Evolutionary conservation across 2,329 filamentous ascomycete genomes (phyloP).

Genomic region (Arthrobotrys pseudoclavata): DNA sequence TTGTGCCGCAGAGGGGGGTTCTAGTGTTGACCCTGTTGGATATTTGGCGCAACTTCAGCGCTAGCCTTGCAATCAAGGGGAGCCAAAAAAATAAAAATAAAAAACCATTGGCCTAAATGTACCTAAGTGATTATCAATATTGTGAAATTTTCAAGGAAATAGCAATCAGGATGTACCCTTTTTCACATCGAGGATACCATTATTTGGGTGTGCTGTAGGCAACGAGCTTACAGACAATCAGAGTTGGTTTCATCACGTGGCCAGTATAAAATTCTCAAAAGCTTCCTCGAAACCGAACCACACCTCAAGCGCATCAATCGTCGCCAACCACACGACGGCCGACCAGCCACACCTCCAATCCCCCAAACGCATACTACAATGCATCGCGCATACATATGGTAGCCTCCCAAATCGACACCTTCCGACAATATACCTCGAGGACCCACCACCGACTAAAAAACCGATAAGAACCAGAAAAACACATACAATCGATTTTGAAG

Average conservation of each 20-base stretch:
- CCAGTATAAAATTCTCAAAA: slow-evolving; percentile 37
- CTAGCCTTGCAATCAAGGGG: too few relatives aligned
- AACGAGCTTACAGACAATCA: neutral
- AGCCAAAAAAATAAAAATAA: too few relatives aligned
- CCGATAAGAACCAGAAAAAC: slow-evolving; percentile 1
- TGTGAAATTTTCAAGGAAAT: too few relatives aligned
- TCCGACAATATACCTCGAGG: neutral
- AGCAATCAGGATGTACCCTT: too few relatives aligned
- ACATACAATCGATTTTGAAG: neutral
- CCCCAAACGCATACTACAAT: slow-evolving; percentile 14
- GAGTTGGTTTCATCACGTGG: slow-evolving; percentile 37
- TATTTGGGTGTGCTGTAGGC: neutral
- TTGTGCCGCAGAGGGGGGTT: neutral
- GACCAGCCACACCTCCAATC: too few relatives aligned
- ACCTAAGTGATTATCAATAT: too few relatives aligned
- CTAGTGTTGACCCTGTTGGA: slow-evolving; percentile 36
- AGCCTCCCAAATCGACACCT: slow-evolving; percentile 6
- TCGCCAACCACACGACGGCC: neutral
- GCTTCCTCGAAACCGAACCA: slow-evolving; percentile 21
- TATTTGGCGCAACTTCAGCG: neutral
- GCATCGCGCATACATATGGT: slow-evolving; percentile 36
- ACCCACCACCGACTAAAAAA: too few relatives aligned
- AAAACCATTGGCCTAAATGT: too few relatives aligned
- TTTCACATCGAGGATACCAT: too few relatives aligned
- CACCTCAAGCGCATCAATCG: neutral